Percentiles rank a stretch among this genome's conserved stretches.
phyloP scores from a whole-genome alignment of 306 rosid species.

The Oemleria cerasiformis region DNA sequence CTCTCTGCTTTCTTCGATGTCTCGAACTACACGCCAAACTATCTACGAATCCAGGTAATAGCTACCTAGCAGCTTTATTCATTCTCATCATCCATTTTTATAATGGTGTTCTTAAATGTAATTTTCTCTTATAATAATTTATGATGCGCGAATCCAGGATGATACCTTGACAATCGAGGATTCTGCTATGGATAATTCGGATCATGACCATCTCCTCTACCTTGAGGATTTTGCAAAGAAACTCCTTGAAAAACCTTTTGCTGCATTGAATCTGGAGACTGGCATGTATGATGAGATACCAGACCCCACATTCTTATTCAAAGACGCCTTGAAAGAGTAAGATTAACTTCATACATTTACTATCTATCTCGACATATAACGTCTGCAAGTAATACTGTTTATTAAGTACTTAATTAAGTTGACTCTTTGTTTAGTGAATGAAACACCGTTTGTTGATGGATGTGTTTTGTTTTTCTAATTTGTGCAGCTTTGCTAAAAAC shows the following conservation, averaged over 20 bases:
- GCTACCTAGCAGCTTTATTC: no score
- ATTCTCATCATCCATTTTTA: neutral
- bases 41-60: neutral
- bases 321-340: no score
- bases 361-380: no score
- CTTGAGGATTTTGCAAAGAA: neutral
- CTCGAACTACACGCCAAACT: neutral
- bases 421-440: no score
- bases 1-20: neutral
- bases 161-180: neutral
- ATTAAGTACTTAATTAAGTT: no score
- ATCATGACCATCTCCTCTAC: neutral
- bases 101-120: no score
- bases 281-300: neutral
- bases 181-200: neutral
- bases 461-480: no score
- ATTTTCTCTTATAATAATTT: neutral
- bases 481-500: no score
- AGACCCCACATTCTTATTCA: no score
- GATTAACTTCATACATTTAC: no score
- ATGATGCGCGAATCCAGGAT: neutral
- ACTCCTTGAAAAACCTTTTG: neutral
- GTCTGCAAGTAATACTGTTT: no score
- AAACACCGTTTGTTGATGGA: no score
- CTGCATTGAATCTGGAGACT: neutral